Evolutionary conservation across 1,284 basidiomycete genomes (phyloP).

Genomic region (Schizophyllum commune): DNA sequence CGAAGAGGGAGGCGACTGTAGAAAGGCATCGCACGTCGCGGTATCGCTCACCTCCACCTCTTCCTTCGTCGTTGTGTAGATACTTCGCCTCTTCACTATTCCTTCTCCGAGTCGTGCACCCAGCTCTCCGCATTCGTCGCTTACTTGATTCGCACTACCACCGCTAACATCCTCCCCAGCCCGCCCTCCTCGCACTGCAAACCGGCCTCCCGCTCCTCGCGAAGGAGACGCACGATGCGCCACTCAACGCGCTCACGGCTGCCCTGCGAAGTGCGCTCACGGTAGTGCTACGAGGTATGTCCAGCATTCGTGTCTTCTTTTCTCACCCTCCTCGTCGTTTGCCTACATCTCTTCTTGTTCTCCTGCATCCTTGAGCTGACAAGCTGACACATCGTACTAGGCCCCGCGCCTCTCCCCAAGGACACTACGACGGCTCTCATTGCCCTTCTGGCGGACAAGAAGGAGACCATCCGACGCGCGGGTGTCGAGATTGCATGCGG

Average conservation of each 20-base stretch:
- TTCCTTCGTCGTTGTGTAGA: too few relatives aligned
- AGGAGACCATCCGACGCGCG: not conserved
- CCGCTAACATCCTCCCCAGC: too few relatives aligned
- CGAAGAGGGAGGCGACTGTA: too few relatives aligned
- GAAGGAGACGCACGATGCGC: conserved; percentile 74
- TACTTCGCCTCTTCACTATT: too few relatives aligned
- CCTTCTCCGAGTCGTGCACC: too few relatives aligned
- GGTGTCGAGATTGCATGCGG: not conserved
- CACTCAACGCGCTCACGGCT: conserved; percentile 44
- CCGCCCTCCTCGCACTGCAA: conserved; percentile 34
- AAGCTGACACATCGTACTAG: not conserved
- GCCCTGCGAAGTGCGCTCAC: conserved; percentile 56
- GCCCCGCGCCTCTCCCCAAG: not conserved
- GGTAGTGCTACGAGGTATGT: conserved; percentile 38
- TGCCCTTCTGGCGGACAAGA: not conserved
- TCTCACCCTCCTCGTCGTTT: conserved; percentile 60
- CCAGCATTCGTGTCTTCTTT: conserved; percentile 39
- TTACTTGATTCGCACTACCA: too few relatives aligned
- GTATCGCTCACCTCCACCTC: too few relatives aligned
- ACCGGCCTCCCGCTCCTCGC: conserved; percentile 52
- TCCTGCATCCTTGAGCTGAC: conserved; percentile 7
- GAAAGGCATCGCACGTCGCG: too few relatives aligned
- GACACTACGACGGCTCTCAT: not conserved
- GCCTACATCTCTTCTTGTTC: too few relatives aligned
- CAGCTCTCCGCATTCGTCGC: too few relatives aligned